Conservation (phyloP, 148 eudicot species). For the Rhododendron griersonianum region DNA sequence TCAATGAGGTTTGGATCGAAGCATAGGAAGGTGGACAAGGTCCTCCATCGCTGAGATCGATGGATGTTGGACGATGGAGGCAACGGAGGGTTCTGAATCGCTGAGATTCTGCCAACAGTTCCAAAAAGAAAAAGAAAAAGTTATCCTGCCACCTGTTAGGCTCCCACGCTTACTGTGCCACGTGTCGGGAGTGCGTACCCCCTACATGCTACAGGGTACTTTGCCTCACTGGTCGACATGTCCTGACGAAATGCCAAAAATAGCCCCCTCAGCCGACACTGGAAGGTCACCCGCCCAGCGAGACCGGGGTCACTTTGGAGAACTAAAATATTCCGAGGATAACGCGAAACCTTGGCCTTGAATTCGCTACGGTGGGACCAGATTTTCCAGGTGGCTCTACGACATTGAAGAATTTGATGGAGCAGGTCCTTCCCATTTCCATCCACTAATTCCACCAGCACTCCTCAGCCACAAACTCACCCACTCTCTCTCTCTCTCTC, state of each 20-base stretch:
- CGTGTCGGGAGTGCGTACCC: not conserved
- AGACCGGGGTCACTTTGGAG: not conserved
- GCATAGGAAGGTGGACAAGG: too few species aligned
- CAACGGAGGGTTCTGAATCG: too few species aligned
- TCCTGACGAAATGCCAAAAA: not conserved
- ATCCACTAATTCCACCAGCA: constrained; percentile 21
- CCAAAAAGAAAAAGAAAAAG: not conserved
- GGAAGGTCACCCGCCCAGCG: not conserved
- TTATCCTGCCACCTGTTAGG: not conserved
- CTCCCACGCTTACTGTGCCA: not conserved
- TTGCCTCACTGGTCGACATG: not conserved
- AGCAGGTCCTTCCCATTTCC: not conserved
- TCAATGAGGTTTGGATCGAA: too few species aligned
- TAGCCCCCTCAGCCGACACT: not conserved
- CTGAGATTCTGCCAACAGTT: too few species aligned
- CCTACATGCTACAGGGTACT: not conserved
- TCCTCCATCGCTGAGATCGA: too few species aligned
- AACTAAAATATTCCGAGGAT: not conserved
- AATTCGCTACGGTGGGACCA: not conserved
- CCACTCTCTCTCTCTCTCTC: not conserved
- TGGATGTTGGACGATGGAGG: too few species aligned
- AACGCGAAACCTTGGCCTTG: not conserved
- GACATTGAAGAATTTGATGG: constrained; percentile 9
- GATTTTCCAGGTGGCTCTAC: constrained; percentile 18
- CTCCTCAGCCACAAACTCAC: constrained; percentile 26